Evolutionary conservation across 495 filamentous ascomycete species (phyloP).

Genomic region (Xylaria scruposa): DNA sequence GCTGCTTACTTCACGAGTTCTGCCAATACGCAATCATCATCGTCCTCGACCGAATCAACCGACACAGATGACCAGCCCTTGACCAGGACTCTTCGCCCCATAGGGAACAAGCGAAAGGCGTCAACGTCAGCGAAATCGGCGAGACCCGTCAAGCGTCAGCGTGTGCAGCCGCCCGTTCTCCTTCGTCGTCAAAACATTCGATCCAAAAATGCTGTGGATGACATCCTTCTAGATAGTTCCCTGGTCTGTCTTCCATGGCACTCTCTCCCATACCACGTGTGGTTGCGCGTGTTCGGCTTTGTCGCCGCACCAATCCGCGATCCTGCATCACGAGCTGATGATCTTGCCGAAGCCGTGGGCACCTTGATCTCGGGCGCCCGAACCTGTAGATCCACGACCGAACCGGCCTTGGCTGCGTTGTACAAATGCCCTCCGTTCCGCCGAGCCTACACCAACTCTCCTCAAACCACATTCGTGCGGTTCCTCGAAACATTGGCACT

Average conservation of each 20-base stretch:
- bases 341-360: slow-evolving; percentile 43
- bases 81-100: slow-evolving; percentile 7
- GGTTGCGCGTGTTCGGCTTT: slow-evolving; percentile 70
- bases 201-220: slow-evolving; percentile 8
- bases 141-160: slow-evolving; percentile 12
- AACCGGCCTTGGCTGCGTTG: slow-evolving; percentile 76
- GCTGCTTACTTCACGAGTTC: slow-evolving; percentile 29
- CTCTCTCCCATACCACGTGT: slow-evolving; percentile 73
- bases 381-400: slow-evolving; percentile 69
- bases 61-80: slow-evolving; percentile 10
- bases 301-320: slow-evolving; percentile 68
- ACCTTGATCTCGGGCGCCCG: slow-evolving; percentile 69
- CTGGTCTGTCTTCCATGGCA: slow-evolving; percentile 68
- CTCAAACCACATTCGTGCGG: slow-evolving; percentile 51
- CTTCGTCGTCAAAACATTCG: neutral
- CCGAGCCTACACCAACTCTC: slow-evolving; percentile 45
- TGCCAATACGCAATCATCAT: slow-evolving; percentile 4
- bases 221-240: slow-evolving; percentile 13
- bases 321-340: slow-evolving; percentile 47
- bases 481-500: slow-evolving; percentile 42
- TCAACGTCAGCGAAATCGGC: neutral
- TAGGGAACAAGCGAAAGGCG: neutral
- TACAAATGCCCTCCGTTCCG: slow-evolving; percentile 70
- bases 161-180: neutral
- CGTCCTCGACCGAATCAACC: neutral